These are phyloP conservation scores for Phialophora macrospora DNA, from an alignment of 2,329 filamentous ascomycete species.

Conservation along the genomic window DNA sequence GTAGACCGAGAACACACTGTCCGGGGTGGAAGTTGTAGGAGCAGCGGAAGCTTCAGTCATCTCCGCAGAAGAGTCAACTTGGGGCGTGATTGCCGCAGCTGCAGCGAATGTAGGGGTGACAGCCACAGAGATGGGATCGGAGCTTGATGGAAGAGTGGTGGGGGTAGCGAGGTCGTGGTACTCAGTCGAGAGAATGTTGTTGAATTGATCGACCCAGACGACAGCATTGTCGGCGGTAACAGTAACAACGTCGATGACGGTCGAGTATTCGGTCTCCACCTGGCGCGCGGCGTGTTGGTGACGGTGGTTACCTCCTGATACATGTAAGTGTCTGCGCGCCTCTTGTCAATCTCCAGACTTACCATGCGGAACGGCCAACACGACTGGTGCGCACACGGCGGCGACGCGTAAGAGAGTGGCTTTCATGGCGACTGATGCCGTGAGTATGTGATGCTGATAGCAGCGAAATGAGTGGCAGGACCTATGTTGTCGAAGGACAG, in stretches of 20 bases:
- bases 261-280: conserved; percentile 24
- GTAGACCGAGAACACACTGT: conserved; percentile 13
- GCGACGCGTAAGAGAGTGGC: conserved; percentile 22
- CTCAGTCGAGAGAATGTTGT: conserved; percentile 54
- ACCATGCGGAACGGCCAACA: conserved; percentile 35
- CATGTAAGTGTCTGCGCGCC: conserved; percentile 17
- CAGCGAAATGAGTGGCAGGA: conserved; percentile 29
- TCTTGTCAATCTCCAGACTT: conserved; percentile 17
- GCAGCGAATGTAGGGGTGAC: conserved; percentile 1
- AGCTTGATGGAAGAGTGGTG: conserved; percentile 16
- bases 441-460: conserved; percentile 15
- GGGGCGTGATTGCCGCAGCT: conserved; percentile 8
- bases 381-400: conserved; percentile 28
- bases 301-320: conserved; percentile 25
- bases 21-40: conserved; percentile 17
- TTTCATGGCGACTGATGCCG: conserved; percentile 25
- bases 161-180: conserved; percentile 40
- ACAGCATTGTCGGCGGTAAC: conserved; percentile 45
- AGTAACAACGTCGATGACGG: conserved; percentile 31
- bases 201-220: conserved; percentile 65
- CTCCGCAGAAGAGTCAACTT: conserved; percentile 31
- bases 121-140: not conserved
- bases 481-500: conserved; percentile 24
- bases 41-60: conserved; percentile 11
- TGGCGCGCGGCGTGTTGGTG: conserved; percentile 28